Evolutionary conservation across 306 rosid species (phyloP), one percentile per base, ranked within the genome.

Genomic region (Corylus avellana): DNA sequence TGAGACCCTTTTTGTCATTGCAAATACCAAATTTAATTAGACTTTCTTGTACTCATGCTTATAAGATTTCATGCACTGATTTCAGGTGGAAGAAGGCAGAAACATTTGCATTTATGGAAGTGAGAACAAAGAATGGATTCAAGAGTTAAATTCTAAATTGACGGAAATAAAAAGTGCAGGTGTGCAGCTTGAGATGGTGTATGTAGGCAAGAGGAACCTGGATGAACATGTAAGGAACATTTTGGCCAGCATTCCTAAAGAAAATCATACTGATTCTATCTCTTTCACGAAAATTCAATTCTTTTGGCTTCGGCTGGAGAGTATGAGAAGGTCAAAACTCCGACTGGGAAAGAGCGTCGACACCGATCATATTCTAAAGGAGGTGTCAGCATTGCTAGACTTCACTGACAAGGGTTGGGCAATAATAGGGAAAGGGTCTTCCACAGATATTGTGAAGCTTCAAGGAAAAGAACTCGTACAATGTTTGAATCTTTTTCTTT

Each of bases 241-340:
- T 37, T 44, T 75, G 75, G 61, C 72, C 66, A 61, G n/a, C 29
- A 49, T 74, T 70, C 72, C 80, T 27, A 56, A 56, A 39, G 78
- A 17, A 13, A 78, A 55, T 14, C 73, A 71, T 5, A 37, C 56
- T 73, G 81, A 55, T 57, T 76, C 70, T 39, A 82, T 91, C 58
- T 74, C 90, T 75, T 55, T 55, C 44, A 75, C 76, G 58, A 75
- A 76, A 66, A 57, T 74, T 14, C 80, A 68, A 12, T 78, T 82
- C 78, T 89, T 91, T 80, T 91, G 97, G 97, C 84, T 89, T 68
- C 81, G 96, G 62, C 35, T 89, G 75, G 88, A 85, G 79, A 83
- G 90, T 20, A 86, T 91, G 76, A 81, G 84, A 81, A 89, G 90
- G 79, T 89, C 89, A 16, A 87, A 75, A 82, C 80, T 72, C 18